phyloP scores from a whole-genome alignment of 805 yeast genomes.

The Zygotorulaspora florentina region DNA sequence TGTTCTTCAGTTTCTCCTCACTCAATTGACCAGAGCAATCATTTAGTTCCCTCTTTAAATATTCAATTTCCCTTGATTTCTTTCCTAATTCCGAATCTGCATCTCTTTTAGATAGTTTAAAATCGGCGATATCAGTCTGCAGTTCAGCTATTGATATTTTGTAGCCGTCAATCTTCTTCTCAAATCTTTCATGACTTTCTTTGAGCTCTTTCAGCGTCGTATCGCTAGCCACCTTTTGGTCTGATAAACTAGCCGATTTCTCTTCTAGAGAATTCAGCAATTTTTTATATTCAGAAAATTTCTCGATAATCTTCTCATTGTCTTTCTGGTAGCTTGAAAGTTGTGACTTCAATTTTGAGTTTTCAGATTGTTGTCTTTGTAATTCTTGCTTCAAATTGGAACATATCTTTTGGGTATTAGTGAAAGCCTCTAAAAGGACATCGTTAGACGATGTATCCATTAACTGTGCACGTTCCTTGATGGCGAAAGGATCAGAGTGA shows the following conservation, averaged over 20 bases:
- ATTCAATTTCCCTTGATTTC: conserved; percentile 35
- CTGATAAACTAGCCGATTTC: conserved; percentile 20
- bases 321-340: conserved; percentile 24
- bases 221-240: conserved; percentile 25
- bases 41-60: conserved; percentile 37
- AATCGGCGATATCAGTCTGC: conserved; percentile 24
- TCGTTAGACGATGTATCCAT: conserved; percentile 34
- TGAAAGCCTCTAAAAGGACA: conserved; percentile 39
- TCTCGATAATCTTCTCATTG: conserved; percentile 19
- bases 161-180: conserved; percentile 18
- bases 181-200: conserved; percentile 18
- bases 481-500: not conserved
- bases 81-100: conserved; percentile 19
- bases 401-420: conserved; percentile 38
- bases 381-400: conserved; percentile 33
- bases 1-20: conserved; percentile 42
- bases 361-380: conserved; percentile 28
- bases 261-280: conserved; percentile 23
- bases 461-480: conserved; percentile 1
- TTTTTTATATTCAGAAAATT: conserved; percentile 24
- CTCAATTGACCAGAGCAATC: conserved; percentile 44
- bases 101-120: conserved; percentile 24
- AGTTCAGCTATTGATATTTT: conserved; percentile 22
- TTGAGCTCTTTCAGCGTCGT: conserved; percentile 23
- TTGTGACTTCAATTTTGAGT: conserved; percentile 25